Evolutionary conservation across 2,329 filamentous ascomycete species (phyloP).

Genomic region (Xylaria sp.): DNA sequence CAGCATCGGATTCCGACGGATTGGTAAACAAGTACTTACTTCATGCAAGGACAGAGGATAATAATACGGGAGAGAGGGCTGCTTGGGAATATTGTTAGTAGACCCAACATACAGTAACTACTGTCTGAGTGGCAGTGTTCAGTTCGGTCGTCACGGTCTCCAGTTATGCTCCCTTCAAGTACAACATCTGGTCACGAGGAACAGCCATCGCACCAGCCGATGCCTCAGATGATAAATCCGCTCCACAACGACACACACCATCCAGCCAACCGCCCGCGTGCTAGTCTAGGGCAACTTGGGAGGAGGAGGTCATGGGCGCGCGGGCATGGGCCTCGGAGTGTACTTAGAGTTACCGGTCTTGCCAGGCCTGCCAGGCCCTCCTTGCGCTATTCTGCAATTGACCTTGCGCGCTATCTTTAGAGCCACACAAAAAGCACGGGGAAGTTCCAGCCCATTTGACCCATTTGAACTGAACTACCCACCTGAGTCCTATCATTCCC

Average conservation of each 20-base stretch:
- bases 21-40: neutral
- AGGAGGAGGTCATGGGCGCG: conserved; percentile 12
- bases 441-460: conserved; percentile 35
- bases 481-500: conserved; percentile 31
- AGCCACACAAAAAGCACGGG: conserved; percentile 39
- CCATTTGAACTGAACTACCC: conserved; percentile 4
- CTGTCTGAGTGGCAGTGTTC: conserved; percentile 7
- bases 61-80: neutral
- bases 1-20: neutral
- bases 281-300: conserved; percentile 20
- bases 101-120: neutral
- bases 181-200: conserved; percentile 37
- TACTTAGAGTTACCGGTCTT: too few relatives aligned
- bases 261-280: conserved; percentile 31
- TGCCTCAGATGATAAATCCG: conserved; percentile 37
- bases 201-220: conserved; percentile 33
- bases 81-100: neutral
- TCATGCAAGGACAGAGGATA: neutral
- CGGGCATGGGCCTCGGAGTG: neutral
- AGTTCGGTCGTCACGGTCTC: conserved; percentile 3
- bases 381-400: conserved; percentile 17
- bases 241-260: conserved; percentile 37
- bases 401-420: conserved; percentile 22
- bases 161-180: conserved; percentile 23
- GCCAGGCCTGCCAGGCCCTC: neutral